Evolutionary conservation across 306 rosid genomes (phyloP).

Genomic region (Ziziphus jujuba): DNA sequence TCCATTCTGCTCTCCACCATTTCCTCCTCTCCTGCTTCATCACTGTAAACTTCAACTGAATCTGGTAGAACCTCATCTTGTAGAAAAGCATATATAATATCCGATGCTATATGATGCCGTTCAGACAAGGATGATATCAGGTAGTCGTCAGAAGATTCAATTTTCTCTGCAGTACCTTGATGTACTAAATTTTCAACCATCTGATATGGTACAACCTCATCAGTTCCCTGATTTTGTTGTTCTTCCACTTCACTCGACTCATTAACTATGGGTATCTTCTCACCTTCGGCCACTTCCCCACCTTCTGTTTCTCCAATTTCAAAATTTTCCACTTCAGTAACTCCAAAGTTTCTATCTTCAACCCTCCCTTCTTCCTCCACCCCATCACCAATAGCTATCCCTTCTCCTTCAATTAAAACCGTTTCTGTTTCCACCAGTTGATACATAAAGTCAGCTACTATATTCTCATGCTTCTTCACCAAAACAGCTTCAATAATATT

Average conservation of each 20-base stretch:
- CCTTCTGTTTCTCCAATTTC: conserved; percentile 22
- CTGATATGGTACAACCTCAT: conserved; percentile 7
- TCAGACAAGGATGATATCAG: conserved; percentile 5
- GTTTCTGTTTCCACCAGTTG: not conserved
- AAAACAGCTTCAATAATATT: conserved; percentile 5
- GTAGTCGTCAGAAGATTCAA: conserved; percentile 14
- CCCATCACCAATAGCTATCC: not conserved
- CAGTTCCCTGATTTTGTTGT: conserved; percentile 12
- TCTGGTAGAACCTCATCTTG: conserved; percentile 3
- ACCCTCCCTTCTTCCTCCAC: conserved; percentile 18
- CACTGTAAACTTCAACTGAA: conserved; percentile 17
- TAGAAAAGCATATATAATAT: not conserved
- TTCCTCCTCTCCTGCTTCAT: conserved; percentile 5
- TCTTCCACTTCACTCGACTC: conserved; percentile 16
- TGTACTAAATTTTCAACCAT: conserved; percentile 3
- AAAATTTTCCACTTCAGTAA: not conserved
- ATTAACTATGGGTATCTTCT: not conserved
- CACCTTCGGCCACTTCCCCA: conserved; percentile 16
- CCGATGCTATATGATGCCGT: conserved; percentile 6
- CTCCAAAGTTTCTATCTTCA: conserved; percentile 9
- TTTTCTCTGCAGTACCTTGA: conserved; percentile 7
- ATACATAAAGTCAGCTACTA: not conserved
- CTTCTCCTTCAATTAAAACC: not conserved
- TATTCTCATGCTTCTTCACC: not conserved
- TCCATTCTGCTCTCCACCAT: conserved; percentile 15